phyloP scores from a whole-genome alignment of 768 basidiomycete genomes.

The Naganishia vishniacii region DNA sequence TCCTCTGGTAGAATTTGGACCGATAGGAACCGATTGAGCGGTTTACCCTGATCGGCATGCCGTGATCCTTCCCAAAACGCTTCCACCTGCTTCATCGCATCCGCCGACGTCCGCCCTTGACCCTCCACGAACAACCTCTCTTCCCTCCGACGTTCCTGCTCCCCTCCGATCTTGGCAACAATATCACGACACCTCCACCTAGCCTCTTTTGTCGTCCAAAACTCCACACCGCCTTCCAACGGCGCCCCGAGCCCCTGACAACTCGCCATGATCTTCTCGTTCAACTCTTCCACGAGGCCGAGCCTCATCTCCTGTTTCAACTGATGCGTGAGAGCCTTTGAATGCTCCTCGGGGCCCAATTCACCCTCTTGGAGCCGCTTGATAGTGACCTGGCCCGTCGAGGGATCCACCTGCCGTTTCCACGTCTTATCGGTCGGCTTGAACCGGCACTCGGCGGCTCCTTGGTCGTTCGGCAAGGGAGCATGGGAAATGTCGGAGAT shows the following conservation, averaged over 20 bases:
- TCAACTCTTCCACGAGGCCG: constrained; percentile 61
- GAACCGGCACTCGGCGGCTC: constrained; percentile 63
- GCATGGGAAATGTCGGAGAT: constrained; percentile 76
- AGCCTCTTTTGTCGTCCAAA: constrained; percentile 78
- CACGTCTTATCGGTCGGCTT: constrained; percentile 49
- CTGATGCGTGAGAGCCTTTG: constrained; percentile 66
- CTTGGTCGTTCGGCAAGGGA: constrained; percentile 56
- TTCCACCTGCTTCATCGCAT: constrained; percentile 22
- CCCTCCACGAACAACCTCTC: constrained; percentile 56
- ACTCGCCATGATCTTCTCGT: constrained; percentile 39
- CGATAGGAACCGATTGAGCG: constrained; percentile 2
- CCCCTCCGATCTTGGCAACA: constrained; percentile 72
- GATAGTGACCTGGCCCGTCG: constrained; percentile 28
- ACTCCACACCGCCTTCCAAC: constrained; percentile 53
- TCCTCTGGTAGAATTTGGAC: constrained; percentile 7
- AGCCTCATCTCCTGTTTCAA: constrained; percentile 67
- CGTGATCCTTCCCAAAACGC: constrained; percentile 39
- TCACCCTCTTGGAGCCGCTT: constrained; percentile 26
- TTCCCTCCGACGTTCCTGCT: constrained; percentile 61
- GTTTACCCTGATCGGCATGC: constrained; percentile 55
- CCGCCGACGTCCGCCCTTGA: too few species aligned
- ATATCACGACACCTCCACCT: constrained; percentile 68
- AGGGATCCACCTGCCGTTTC: constrained; percentile 21
- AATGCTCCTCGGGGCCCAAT: constrained; percentile 53
- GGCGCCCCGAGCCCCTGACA: not conserved